Evolutionary conservation across 2,329 filamentous ascomycete genomes (phyloP).

Genomic region (Drechslerella dactyloides): DNA sequence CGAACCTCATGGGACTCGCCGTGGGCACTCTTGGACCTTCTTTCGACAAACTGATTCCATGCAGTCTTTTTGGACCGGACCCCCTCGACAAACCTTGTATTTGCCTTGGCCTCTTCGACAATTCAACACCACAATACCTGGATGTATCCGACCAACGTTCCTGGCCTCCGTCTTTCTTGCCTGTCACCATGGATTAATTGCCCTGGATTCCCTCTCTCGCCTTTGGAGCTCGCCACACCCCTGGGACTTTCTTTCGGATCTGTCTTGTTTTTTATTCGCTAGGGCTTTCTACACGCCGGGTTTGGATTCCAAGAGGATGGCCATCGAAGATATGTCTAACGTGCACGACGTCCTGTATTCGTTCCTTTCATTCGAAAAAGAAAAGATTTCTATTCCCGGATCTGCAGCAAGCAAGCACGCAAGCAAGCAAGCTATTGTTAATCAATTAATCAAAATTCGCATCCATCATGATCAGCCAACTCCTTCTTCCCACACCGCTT

Average conservation of each 20-base stretch:
- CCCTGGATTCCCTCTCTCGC: background rate
- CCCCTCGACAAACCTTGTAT: constrained; percentile 29
- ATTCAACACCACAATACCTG: background rate
- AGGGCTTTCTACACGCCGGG: constrained; percentile 12
- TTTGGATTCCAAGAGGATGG: constrained; percentile 32
- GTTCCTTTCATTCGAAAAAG: constrained; percentile 15
- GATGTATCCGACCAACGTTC: background rate
- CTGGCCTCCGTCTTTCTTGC: constrained; percentile 20
- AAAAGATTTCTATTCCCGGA: background rate
- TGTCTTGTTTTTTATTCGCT: background rate
- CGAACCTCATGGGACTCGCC: constrained; percentile 31
- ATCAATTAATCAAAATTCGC: constrained; percentile 17
- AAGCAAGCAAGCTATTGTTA: constrained; percentile 17
- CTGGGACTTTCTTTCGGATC: constrained; percentile 3
- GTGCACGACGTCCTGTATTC: constrained; percentile 36
- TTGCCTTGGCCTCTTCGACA: constrained; percentile 7
- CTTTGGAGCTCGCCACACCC: background rate
- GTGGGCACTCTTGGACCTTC: constrained; percentile 10
- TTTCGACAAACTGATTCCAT: constrained; percentile 20
- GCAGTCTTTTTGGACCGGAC: constrained; percentile 24
- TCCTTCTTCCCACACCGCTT: background rate
- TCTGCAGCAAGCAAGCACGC: constrained; percentile 21
- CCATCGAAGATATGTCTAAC: constrained; percentile 12
- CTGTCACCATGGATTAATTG: constrained; percentile 17
- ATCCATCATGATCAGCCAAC: background rate